Conservation (phyloP, 2,329 filamentous ascomycete genomes). For the Colletotrichum sp. region DNA sequence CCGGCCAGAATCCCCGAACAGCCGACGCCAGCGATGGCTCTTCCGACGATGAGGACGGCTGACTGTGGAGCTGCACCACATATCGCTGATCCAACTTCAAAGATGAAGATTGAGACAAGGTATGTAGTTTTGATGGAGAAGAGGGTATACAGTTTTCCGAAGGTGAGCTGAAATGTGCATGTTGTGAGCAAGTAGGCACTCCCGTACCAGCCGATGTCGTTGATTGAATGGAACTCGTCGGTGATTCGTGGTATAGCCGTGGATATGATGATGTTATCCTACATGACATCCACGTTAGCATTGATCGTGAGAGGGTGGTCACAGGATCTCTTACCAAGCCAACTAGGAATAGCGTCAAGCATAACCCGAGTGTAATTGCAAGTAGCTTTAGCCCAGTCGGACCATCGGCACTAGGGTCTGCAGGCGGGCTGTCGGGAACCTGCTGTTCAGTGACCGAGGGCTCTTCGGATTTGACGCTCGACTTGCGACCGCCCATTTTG, state of each 20-base stretch:
- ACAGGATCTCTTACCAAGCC: neutral
- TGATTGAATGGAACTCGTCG: conserved; percentile 39
- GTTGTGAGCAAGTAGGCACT: conserved; percentile 30
- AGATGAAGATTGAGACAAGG: conserved; percentile 26
- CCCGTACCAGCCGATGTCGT: conserved; percentile 45
- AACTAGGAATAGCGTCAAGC: conserved; percentile 7
- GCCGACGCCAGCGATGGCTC: conserved; percentile 40
- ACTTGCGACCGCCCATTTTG: neutral
- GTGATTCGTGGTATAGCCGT: conserved; percentile 39
- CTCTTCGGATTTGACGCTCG: neutral
- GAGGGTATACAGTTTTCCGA: conserved; percentile 31
- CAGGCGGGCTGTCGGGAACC: neutral
- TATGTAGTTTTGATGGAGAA: conserved; percentile 32
- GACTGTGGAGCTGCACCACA: conserved; percentile 33
- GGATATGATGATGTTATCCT: conserved; percentile 42
- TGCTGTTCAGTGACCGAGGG: neutral
- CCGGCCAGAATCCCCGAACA: conserved; percentile 39
- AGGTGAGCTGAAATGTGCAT: conserved; percentile 28
- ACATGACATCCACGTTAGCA: neutral
- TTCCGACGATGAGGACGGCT: conserved; percentile 38
- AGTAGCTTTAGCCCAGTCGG: neutral
- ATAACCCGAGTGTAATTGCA: neutral
- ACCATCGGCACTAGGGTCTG: neutral
- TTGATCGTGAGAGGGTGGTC: neutral
- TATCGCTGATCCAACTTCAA: conserved; percentile 28